These are phyloP conservation scores for Metarhizium robertsii DNA, from an alignment of 2,329 filamentous ascomycete species.

Conservation along the genomic window DNA sequence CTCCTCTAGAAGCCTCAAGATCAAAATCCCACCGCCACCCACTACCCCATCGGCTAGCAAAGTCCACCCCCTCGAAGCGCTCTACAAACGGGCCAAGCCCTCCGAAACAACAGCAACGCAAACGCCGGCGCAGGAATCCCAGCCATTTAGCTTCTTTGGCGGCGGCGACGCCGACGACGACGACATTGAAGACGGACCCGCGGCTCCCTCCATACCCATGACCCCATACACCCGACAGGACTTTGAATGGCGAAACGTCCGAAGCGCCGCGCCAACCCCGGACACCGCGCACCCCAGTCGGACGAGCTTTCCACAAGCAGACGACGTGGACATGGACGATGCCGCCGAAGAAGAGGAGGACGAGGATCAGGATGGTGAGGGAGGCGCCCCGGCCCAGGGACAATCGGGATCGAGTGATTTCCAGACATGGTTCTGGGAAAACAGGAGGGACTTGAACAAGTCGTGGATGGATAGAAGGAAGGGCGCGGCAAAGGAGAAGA, in stretches of 20 bases:
- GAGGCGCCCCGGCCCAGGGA: slow-evolving; percentile 11
- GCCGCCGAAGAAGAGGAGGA: slow-evolving; percentile 21
- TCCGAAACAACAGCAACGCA: slow-evolving; percentile 22
- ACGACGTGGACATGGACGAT: slow-evolving; percentile 21
- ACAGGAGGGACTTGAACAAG: slow-evolving; percentile 53
- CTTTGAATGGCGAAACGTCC: slow-evolving; percentile 60
- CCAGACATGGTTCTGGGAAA: slow-evolving; percentile 60
- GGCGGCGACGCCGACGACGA: slow-evolving; percentile 38
- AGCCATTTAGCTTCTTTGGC: slow-evolving; percentile 73
- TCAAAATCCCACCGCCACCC: slow-evolving; percentile 43
- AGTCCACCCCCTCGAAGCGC: slow-evolving; percentile 80
- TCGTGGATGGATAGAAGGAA: slow-evolving; percentile 59
- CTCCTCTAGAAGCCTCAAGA: slow-evolving; percentile 40
- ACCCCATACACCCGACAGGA: slow-evolving; percentile 80
- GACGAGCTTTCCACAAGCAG: slow-evolving; percentile 39
- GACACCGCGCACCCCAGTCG: slow-evolving; percentile 75
- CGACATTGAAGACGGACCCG: slow-evolving; percentile 33
- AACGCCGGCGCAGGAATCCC: slow-evolving; percentile 28
- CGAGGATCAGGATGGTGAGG: slow-evolving; percentile 20
- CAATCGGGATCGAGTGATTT: slow-evolving; percentile 39
- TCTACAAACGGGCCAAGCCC: slow-evolving; percentile 68
- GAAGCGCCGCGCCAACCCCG: slow-evolving; percentile 88
- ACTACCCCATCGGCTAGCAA: slow-evolving; percentile 35
- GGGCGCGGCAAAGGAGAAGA: slow-evolving; percentile 54
- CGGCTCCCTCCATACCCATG: slow-evolving; percentile 45